Conservation (phyloP, 1,284 basidiomycete genomes). For the Tylopilus sp. region DNA sequence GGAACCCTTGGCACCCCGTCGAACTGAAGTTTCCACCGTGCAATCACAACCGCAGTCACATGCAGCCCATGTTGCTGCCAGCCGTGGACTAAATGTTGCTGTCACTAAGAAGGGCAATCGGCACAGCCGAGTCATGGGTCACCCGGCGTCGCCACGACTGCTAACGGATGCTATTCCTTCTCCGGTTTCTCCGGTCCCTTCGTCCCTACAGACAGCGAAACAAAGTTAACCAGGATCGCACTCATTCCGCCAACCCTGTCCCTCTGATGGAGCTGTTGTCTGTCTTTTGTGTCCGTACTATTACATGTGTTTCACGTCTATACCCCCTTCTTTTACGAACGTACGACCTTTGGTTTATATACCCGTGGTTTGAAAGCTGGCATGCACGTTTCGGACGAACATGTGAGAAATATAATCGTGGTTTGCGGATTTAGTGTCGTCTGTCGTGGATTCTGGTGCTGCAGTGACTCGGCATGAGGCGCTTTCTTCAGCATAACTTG, state of each 20-base stretch:
- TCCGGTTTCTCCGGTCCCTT: conserved; percentile 6
- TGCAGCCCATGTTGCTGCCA: conserved; percentile 60
- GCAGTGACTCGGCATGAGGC: too few relatives aligned
- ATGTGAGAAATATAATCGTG: neutral
- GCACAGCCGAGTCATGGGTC: conserved; percentile 58
- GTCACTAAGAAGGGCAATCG: conserved; percentile 54
- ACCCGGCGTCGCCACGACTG: conserved; percentile 60
- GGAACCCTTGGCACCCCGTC: conserved; percentile 19
- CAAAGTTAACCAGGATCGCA: conserved; percentile 18
- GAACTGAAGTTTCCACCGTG: conserved; percentile 13
- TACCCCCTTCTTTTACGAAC: conserved; percentile 24
- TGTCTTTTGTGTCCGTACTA: conserved; percentile 11
- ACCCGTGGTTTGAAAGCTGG: conserved; percentile 17
- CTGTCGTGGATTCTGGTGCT: too few relatives aligned
- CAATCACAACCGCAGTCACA: conserved; percentile 44
- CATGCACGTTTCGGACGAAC: conserved; percentile 1
- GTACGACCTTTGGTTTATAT: conserved; percentile 15
- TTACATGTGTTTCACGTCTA: conserved; percentile 20
- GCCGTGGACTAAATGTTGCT: conserved; percentile 62
- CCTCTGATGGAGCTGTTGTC: neutral
- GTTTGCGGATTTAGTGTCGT: neutral
- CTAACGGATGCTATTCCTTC: conserved; percentile 20
- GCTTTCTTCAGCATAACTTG: too few relatives aligned
- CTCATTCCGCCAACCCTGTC: neutral
- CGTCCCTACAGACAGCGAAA: conserved; percentile 28